Evolutionary conservation across 768 basidiomycete species (phyloP), one percentile per base, ranked within the genome.

Genomic region (Pulveroboletus sp.): DNA sequence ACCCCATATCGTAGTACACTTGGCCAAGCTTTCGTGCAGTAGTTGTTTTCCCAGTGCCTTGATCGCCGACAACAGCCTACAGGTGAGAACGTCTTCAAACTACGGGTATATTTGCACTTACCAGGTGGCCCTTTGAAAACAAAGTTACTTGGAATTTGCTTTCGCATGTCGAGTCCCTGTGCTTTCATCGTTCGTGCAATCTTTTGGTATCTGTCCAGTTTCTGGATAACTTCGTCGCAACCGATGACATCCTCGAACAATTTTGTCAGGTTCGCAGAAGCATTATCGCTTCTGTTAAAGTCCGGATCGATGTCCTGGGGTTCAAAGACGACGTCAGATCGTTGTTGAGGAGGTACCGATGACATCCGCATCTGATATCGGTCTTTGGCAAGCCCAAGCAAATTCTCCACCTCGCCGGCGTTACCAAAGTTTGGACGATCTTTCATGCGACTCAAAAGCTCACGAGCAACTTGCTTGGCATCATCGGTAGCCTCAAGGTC

Each of bases 51-150:
- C 82, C 82, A 4, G 82, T 84, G 8, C 83, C 82, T 3, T 2
- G 21, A 0, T 0, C 11, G 10, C 24, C 7, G 20, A 6, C 8
- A 19, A 1, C 1, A 2, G 23, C 4, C n/a, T n/a, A 5, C 8
- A 29, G 9, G 27, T 29, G 8, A 29, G 27, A 9, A 27, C 25
- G 27, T 29, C 12, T 29, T 29, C 8, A 9, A 29, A 11, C 12
- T 29, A 11, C 12, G 12, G 9, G 8, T 29, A 29, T 29, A 29
- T 11, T 11, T 29, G 27, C 27, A 47, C 57, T 6, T 25, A 83
- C 79, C 84, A 57, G 85, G 85, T 4, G 85, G 86, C 0, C 85
- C 85, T 53, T 83, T 86, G 73, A 87, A 87, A 2, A 87, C 72
- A 44, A 86, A 87, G 37, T 73, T 74, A 9, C 67, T 86, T 1